These are phyloP conservation scores for Furcasterigmium furcatum DNA, from an alignment of 2,329 filamentous ascomycete genomes.

Conservation along the genomic window DNA sequence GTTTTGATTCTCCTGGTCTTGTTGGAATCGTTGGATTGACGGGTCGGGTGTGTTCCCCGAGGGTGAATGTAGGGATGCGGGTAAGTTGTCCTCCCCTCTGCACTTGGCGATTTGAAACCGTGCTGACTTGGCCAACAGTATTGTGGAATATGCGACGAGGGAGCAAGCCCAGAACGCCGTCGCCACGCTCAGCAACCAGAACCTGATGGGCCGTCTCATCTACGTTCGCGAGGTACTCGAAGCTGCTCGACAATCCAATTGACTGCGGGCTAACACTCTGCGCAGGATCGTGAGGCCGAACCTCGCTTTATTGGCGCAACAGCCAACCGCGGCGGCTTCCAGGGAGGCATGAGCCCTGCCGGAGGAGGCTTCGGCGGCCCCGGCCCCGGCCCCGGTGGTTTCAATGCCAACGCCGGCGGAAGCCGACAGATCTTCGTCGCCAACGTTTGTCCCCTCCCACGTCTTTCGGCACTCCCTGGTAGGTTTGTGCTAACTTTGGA, in stretches of 20 bases:
- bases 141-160: slow-evolving; percentile 99
- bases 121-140: slow-evolving; percentile 50
- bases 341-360: slow-evolving; percentile 58
- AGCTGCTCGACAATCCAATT: not conserved
- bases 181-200: slow-evolving; percentile 97
- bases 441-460: slow-evolving; percentile 74
- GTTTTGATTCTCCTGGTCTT: slow-evolving; percentile 60
- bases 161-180: slow-evolving; percentile 98
- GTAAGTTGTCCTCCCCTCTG: slow-evolving; percentile 55
- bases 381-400: slow-evolving; percentile 49
- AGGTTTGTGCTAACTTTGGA: not conserved
- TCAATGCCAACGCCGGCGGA: slow-evolving; percentile 49
- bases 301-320: slow-evolving; percentile 86
- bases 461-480: slow-evolving; percentile 11
- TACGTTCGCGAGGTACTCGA: slow-evolving; percentile 89
- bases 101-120: no score
- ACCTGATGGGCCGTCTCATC: slow-evolving; percentile 95
- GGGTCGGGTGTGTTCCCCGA: slow-evolving; percentile 85
- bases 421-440: slow-evolving; percentile 94
- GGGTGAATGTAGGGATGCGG: slow-evolving; percentile 98
- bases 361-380: slow-evolving; percentile 50
- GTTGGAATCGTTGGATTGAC: slow-evolving; percentile 98
- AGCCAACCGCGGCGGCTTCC: slow-evolving; percentile 59
- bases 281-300: slow-evolving; percentile 92
- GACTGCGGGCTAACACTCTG: slow-evolving; percentile 13